Evolutionary conservation across 768 basidiomycete genomes (phyloP), one percentile per base, ranked within the genome.

Genomic region (Mycena venus): DNA sequence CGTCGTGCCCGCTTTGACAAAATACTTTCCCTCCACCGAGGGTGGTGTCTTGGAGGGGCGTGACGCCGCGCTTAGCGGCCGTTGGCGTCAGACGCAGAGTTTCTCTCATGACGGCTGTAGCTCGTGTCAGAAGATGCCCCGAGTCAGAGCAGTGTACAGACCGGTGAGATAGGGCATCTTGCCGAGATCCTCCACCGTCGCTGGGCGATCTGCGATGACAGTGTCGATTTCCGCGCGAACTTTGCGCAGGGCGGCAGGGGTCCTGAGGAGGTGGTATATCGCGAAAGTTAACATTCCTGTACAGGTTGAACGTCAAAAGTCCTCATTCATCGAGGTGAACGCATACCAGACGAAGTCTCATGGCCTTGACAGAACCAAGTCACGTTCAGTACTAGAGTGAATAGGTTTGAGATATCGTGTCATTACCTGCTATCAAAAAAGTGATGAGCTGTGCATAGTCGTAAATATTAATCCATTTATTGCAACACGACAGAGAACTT

Each of bases 211-310:
- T 15, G 87, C 87, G 49, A 87, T 75, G 9, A 88, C 83, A 29
- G 78, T 69, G 74, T 91, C 89, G 12, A 91, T 79, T 72, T 91
- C 90, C 7, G 81, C 80, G 4, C 87, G 86, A 12, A 90, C 82
- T 58, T 84, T 86, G n/a, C 83, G 81, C 77, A 90, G 82, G 0
- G 85, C 85, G 14, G 80, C 78, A 0, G 87, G 86, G 65, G 86
- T 80, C 44, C 83, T 81, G 25, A 90, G 82, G 15, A 91, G 81
- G 72, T 85, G 84, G 75, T 87, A 87, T 0, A 84, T 73, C 14
- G 82, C 74, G 76, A 88, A 88, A 0, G 84, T 83, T 31, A 89
- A 81, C 74, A 86, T 79, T 3, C 86, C 85, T 68, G 84, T n/a
- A 10, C 80, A 82, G 5, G 10, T 15, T 6, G 15, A 34, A 6